Percentiles rank a stretch among this genome's conserved stretches.
Conservation (phyloP, 129 eudicot species). For the Tanacetum coccineum region DNA sequence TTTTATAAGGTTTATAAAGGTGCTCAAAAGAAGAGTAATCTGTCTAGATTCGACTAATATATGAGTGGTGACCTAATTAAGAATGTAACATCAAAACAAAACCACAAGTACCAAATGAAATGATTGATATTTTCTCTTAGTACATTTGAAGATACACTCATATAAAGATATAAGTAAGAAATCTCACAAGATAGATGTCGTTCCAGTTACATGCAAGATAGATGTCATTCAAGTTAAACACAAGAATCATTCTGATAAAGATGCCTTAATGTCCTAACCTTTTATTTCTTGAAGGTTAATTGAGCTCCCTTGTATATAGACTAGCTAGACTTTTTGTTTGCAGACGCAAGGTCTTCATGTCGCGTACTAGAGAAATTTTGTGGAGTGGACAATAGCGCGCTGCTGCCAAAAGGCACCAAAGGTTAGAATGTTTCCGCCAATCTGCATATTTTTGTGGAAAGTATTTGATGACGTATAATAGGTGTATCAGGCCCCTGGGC, state of each 20-base stretch:
- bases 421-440: no score
- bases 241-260: background rate
- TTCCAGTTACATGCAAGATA: background rate
- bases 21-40: background rate
- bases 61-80: background rate
- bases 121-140: background rate
- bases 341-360: background rate
- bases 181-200: no score
- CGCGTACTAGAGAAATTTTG: no score
- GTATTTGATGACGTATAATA: no score
- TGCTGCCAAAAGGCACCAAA: no score
- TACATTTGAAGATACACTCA: no score
- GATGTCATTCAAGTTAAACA: background rate
- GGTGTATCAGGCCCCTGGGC: no score
- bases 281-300: background rate
- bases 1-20: background rate
- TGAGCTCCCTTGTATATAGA: background rate
- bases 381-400: no score
- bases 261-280: conserved; percentile 6
- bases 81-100: background rate
- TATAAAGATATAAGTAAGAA: no score
- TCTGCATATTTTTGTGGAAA: no score
- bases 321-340: background rate
- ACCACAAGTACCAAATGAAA: background rate
- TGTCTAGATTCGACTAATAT: background rate